Percentiles rank a stretch among this genome's conserved stretches.
Conservation (phyloP, 2,329 filamentous ascomycete genomes). For the Colletotrichum liriopes region DNA sequence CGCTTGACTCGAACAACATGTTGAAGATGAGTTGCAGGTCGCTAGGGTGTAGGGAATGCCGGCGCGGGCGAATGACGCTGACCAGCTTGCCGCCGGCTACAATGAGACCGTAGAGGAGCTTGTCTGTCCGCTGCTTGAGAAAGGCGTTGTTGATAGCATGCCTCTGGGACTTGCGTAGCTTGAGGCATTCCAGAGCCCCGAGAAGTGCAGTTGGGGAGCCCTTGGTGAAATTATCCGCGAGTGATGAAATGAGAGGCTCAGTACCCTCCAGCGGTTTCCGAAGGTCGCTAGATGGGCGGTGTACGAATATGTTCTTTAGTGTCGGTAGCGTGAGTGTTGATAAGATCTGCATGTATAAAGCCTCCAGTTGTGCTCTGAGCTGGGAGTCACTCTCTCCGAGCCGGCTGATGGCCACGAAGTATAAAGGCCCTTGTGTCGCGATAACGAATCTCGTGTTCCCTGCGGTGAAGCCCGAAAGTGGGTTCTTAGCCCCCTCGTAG, state of each 20-base stretch:
- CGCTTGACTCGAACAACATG: constrained; percentile 97
- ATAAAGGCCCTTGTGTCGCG: constrained; percentile 86
- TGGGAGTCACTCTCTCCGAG: constrained; percentile 94
- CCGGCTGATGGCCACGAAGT: constrained; percentile 93
- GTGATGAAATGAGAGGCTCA: constrained; percentile 88
- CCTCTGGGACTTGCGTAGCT: constrained; percentile 89
- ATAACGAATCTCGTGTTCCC: constrained; percentile 89
- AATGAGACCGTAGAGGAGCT: constrained; percentile 91
- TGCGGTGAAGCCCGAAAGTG: constrained; percentile 88
- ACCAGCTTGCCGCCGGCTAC: constrained; percentile 94
- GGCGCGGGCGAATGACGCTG: constrained; percentile 93
- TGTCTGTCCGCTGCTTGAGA: constrained; percentile 82
- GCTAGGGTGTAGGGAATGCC: constrained; percentile 94
- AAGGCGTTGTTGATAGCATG: constrained; percentile 89
- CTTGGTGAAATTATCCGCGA: constrained; percentile 94
- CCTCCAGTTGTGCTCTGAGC: constrained; percentile 88
- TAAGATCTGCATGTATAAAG: constrained; percentile 97
- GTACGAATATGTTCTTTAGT: constrained; percentile 88
- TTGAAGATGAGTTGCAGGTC: constrained; percentile 98
- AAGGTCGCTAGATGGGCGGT: constrained; percentile 94
- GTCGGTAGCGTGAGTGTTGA: constrained; percentile 94
- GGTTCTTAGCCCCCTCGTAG: constrained; percentile 86
- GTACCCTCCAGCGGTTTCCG: constrained; percentile 92
- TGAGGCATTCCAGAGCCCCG: constrained; percentile 93
- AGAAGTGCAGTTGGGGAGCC: constrained; percentile 92